A percentile compares a stretch with the other conserved stretches of the same genome.
These are phyloP conservation scores for Pythium dissimile DNA, from an alignment of 352 stramenopile genomes.

Conservation along the genomic window DNA sequence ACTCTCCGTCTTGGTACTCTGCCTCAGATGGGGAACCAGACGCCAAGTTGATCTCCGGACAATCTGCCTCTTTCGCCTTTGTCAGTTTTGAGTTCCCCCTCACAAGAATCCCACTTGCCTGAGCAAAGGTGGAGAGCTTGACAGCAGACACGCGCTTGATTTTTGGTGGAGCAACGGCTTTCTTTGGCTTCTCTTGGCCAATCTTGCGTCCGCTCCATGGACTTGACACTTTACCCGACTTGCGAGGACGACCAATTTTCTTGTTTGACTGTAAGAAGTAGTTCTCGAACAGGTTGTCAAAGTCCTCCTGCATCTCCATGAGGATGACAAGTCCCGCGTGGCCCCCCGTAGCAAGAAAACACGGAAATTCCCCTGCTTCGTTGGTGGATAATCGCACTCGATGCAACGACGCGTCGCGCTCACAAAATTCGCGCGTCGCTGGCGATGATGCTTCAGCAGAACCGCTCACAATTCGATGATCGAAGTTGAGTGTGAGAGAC, in stretches of 20 bases:
- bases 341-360: constrained; percentile 58
- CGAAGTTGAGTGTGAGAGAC: constrained; percentile 47
- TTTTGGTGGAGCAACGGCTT: constrained; percentile 13
- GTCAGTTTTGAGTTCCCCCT: constrained; percentile 31
- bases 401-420: constrained; percentile 76
- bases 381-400: constrained; percentile 52
- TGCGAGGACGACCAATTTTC: constrained; percentile 46
- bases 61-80: constrained; percentile 13
- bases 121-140: constrained; percentile 42
- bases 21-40: constrained; percentile 23
- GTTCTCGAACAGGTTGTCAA: constrained; percentile 51
- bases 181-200: constrained; percentile 22
- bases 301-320: constrained; percentile 56
- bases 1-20: constrained; percentile 47
- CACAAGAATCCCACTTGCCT: constrained; percentile 31
- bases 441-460: constrained; percentile 39
- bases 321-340: constrained; percentile 75
- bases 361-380: constrained; percentile 40
- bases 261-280: constrained; percentile 50
- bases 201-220: constrained; percentile 15
- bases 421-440: constrained; percentile 60
- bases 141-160: constrained; percentile 16
- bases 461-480: constrained; percentile 36
- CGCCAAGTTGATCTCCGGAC: constrained; percentile 31
- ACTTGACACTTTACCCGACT: constrained; percentile 3